Evolutionary conservation across 495 filamentous ascomycete genomes (phyloP), one percentile per base, ranked within the genome.

Genomic region (Penicillium coprophilum): DNA sequence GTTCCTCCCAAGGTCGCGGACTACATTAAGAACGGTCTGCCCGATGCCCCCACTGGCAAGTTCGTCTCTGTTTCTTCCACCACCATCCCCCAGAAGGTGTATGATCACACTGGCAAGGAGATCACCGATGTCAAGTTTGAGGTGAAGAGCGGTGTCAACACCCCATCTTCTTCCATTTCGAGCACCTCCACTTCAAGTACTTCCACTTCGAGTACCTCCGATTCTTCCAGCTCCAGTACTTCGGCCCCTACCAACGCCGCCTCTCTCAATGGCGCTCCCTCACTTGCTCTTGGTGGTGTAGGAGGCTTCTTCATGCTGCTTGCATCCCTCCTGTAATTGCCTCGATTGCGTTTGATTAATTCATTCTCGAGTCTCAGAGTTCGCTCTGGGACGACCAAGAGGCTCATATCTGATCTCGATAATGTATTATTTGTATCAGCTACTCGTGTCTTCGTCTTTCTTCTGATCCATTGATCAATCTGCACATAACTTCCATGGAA

Each of bases 41-140:
- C 70, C 28, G 73, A 80, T 53, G 74, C 80, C n/a, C 75, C 75
- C 20, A 59, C 68, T 19, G 86, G 85, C 17, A 80, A 84, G 62
- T 65, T 88, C 6, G 79, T 88, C 50, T 55, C 73, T n/a, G 80
- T 90, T 55, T 69, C 71, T n/a, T 65, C 68, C 41, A 83, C 75
- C 13, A 66, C 65, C 12, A 78, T 86, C 39, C 67, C 72, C 17
- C 67, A 82, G 59, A 74, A 71, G 13, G 80, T 89, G 8, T 82
- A 84, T 63, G 73, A 76, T 34, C 73, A 71, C 60, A 77, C 77
- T 39, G 85, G 86, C 56, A 67, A 67, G 27, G 54, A 78, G 57
- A 71, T 91, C 39, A 65, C 70, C 6, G 72, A 70, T 21, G 64
- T 91, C 28, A 71, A 76, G 6, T 82, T 89, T 62, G 77, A 73